These are phyloP conservation scores for Nakazawaea wickerhamii DNA, from an alignment of 805 yeast species.

Conservation along the genomic window DNA sequence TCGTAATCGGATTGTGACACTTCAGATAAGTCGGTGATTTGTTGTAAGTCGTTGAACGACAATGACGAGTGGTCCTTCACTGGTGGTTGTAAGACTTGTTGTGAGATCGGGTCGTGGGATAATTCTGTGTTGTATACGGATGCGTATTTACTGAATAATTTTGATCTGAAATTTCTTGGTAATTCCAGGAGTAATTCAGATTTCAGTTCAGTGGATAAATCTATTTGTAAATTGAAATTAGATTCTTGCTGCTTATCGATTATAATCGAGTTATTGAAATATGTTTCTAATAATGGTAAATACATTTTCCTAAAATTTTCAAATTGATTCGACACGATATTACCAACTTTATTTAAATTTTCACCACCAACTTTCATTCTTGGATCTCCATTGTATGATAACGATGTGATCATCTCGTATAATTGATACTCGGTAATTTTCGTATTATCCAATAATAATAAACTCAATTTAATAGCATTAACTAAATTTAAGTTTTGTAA, in stretches of 20 bases:
- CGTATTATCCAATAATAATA: slow-evolving; percentile 43
- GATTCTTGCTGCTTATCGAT: slow-evolving; percentile 21
- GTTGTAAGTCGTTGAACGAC: slow-evolving; percentile 24
- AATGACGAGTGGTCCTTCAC: slow-evolving; percentile 8
- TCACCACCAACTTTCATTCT: slow-evolving; percentile 85
- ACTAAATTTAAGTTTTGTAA: slow-evolving; percentile 73
- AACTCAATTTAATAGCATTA: slow-evolving; percentile 68
- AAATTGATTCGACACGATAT: slow-evolving; percentile 78
- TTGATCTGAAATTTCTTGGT: slow-evolving; percentile 44
- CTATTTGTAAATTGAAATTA: slow-evolving; percentile 21
- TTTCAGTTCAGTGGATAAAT: slow-evolving; percentile 28
- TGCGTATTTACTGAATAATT: slow-evolving; percentile 27
- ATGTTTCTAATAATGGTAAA: slow-evolving; percentile 49
- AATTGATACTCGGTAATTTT: slow-evolving; percentile 46
- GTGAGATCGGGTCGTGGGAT: slow-evolving; percentile 26
- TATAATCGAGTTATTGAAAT: slow-evolving; percentile 28
- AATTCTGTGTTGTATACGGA: slow-evolving; percentile 20
- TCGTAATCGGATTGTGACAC: slow-evolving; percentile 30
- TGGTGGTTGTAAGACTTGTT: slow-evolving; percentile 16
- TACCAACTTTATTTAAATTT: slow-evolving; percentile 80
- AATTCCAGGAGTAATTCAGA: slow-evolving; percentile 42
- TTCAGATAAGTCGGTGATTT: slow-evolving; percentile 15
- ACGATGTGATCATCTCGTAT: slow-evolving; percentile 68
- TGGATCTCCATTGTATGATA: slow-evolving; percentile 88
- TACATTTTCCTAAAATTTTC: slow-evolving; percentile 66